Conservation (phyloP, 2,329 filamentous ascomycete genomes). For the Botryotinia globosa region DNA sequence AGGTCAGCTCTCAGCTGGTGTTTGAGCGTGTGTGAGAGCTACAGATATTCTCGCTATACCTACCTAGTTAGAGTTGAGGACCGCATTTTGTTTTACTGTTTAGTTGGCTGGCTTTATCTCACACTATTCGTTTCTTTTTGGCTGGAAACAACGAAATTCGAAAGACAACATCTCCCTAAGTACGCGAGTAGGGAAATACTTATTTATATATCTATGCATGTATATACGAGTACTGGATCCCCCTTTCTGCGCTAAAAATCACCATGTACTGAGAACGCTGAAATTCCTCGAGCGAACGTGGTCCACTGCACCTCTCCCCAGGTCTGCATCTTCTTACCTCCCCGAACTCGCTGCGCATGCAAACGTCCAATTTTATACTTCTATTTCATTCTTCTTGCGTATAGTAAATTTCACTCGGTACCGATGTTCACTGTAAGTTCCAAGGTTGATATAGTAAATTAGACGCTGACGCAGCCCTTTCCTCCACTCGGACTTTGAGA, state of each 20-base stretch:
- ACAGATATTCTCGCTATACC: background rate
- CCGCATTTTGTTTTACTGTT: background rate
- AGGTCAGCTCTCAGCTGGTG: background rate
- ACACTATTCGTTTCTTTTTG: too few species aligned
- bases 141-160: fast-evolving
- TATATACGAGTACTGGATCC: background rate
- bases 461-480: background rate
- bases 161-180: fast-evolving
- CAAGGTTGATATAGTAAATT: background rate
- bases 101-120: too few species aligned
- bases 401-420: background rate
- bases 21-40: background rate
- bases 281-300: background rate
- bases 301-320: background rate
- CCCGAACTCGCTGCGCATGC: too few species aligned
- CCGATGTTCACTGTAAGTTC: too few species aligned
- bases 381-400: background rate
- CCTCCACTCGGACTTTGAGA: background rate
- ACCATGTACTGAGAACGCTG: background rate
- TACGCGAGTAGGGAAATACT: background rate
- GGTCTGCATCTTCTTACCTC: background rate
- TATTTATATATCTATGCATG: background rate
- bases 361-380: fast-evolving
- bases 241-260: background rate
- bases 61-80: background rate